Evolutionary conservation across 2,329 filamentous ascomycete species (phyloP).

Genomic region (Aspergillus flavus): DNA sequence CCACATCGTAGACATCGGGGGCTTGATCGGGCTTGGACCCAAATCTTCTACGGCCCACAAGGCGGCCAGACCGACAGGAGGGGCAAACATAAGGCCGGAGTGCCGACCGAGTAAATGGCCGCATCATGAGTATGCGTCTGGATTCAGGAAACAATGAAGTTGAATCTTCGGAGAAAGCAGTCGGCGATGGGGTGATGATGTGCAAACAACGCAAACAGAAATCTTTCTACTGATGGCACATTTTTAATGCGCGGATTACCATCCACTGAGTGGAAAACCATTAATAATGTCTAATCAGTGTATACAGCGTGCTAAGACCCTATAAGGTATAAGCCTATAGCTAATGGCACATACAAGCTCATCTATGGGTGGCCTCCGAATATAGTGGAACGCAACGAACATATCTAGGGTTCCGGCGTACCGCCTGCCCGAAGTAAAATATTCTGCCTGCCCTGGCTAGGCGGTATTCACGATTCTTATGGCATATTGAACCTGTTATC

Average conservation of each 20-base stretch:
- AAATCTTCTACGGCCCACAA: constrained; percentile 32
- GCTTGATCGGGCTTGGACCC: constrained; percentile 37
- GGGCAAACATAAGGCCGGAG: constrained; percentile 45
- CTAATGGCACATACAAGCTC: background rate
- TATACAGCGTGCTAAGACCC: background rate
- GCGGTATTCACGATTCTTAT: background rate
- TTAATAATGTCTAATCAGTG: background rate
- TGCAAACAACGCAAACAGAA: constrained; percentile 24
- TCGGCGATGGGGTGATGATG: constrained; percentile 10
- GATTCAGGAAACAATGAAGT: constrained; percentile 9
- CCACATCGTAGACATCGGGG: constrained; percentile 86
- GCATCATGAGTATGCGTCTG: constrained; percentile 32
- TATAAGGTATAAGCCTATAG: background rate
- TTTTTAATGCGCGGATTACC: background rate
- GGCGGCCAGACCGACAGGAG: constrained; percentile 37
- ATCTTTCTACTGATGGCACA: background rate
- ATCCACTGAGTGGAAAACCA: too few species aligned
- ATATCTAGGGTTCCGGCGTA: background rate
- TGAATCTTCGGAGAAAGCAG: constrained; percentile 4
- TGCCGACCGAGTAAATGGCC: constrained; percentile 31
- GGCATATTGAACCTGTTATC: background rate
- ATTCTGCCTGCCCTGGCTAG: background rate
- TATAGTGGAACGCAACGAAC: background rate
- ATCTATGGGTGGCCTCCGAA: background rate
- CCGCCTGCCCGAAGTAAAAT: background rate